Percentiles rank a stretch among this genome's conserved stretches.
These are phyloP conservation scores for Wallacemonas collosoma DNA, from an alignment of 208 protist species.

Conservation along the genomic window DNA sequence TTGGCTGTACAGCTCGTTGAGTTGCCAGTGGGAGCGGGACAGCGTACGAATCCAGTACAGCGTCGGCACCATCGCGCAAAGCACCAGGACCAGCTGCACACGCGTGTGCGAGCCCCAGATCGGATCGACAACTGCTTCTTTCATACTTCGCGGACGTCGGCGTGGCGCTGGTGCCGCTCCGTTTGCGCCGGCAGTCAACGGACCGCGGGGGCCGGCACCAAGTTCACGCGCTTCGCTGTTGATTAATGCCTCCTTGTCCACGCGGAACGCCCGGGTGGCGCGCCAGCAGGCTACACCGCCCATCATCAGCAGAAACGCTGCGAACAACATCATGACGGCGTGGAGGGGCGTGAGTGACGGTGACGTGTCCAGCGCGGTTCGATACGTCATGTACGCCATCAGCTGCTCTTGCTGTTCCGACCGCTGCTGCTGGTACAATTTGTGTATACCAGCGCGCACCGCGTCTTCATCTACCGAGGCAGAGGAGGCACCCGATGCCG, in stretches of 20 bases:
- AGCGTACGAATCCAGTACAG: slow-evolving; percentile 17
- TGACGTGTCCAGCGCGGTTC: slow-evolving; percentile 22
- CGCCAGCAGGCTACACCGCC: slow-evolving; percentile 34
- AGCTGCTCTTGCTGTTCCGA: slow-evolving; percentile 7
- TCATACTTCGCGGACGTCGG: slow-evolving; percentile 11
- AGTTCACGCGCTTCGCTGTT: slow-evolving; percentile 7
- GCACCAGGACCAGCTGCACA: slow-evolving; percentile 13
- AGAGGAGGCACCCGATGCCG: neutral
- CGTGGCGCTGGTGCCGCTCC: neutral
- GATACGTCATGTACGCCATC: slow-evolving; percentile 10
- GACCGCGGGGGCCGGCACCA: neutral
- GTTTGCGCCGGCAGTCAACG: neutral
- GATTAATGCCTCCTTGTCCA: slow-evolving; percentile 20
- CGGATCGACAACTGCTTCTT: slow-evolving; percentile 2
- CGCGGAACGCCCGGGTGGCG: slow-evolving; percentile 25
- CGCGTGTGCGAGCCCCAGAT: slow-evolving; percentile 9
- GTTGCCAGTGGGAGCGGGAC: slow-evolving; percentile 17
- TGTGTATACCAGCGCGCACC: neutral
- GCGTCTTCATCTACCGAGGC: neutral
- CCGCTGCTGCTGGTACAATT: slow-evolving; percentile 15
- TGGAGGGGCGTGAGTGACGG: slow-evolving; percentile 6
- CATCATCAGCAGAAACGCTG: slow-evolving; percentile 23
- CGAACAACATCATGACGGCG: slow-evolving; percentile 23
- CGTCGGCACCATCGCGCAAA: slow-evolving; percentile 7
- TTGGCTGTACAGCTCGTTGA: slow-evolving; percentile 1